These are phyloP conservation scores for Cytauxzoon felis DNA, from an alignment of 169 alveolate species.

Conservation along the genomic window DNA sequence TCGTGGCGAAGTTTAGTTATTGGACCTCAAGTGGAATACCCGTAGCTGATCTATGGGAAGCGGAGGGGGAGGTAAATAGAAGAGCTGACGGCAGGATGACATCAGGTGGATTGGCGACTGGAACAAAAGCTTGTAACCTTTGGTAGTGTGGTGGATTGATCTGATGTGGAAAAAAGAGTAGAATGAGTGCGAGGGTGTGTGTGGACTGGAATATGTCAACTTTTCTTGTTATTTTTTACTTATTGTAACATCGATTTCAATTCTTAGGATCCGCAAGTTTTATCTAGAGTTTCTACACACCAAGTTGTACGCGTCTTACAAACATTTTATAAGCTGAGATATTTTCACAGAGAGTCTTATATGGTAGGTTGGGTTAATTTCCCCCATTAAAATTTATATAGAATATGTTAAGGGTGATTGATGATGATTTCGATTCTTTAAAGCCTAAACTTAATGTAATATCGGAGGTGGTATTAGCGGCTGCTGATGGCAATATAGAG, in stretches of 20 bases:
- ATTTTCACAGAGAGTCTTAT: conserved; percentile 48
- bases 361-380: neutral
- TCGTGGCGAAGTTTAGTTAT: no score
- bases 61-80: no score
- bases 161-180: no score
- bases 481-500: conserved; percentile 60
- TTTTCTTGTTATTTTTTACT: no score
- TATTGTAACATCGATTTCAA: neutral
- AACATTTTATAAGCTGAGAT: conserved; percentile 56
- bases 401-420: conserved; percentile 13
- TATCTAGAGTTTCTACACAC: conserved; percentile 49
- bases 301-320: conserved; percentile 48
- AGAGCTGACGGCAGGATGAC: no score
- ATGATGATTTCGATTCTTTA: conserved; percentile 28
- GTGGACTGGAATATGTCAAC: neutral
- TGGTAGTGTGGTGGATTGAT: no score
- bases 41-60: no score
- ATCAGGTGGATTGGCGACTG: no score
- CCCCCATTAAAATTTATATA: neutral
- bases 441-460: conserved; percentile 29
- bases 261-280: conserved; percentile 56
- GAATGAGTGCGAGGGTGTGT: neutral
- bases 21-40: no score
- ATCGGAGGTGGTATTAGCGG: conserved; percentile 57
- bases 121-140: no score